Evolutionary conservation across 352 stramenopile species (phyloP).

Genomic region (Pythium rhizo-oryzae): DNA sequence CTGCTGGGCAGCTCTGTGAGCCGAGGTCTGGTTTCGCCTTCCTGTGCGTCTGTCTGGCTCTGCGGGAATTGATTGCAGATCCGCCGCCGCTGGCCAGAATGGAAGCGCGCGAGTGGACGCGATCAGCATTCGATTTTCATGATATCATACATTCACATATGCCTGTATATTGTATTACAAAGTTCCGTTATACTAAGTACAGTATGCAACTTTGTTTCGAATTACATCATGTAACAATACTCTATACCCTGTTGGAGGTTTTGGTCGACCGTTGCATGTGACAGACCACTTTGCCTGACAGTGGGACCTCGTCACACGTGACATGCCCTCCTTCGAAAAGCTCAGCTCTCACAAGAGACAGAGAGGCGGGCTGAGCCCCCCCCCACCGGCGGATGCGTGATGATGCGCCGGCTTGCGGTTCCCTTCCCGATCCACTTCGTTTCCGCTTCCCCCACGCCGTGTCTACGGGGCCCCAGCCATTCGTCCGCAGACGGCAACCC

Average conservation of each 20-base stretch:
- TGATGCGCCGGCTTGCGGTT: background rate
- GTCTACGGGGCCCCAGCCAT: slow-evolving; percentile 3
- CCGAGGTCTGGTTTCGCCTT: background rate
- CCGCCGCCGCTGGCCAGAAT: background rate
- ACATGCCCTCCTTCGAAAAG: slow-evolving; percentile 13
- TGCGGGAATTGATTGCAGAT: slow-evolving; percentile 15
- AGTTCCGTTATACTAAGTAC: too few species aligned
- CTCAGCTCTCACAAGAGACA: slow-evolving; percentile 2
- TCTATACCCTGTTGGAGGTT: background rate
- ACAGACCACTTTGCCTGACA: slow-evolving; percentile 8
- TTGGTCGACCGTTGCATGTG: slow-evolving; percentile 6
- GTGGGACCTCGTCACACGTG: slow-evolving; percentile 24
- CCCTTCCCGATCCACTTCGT: background rate
- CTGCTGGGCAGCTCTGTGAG: too few species aligned
- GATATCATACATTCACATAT: background rate
- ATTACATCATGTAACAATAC: too few species aligned
- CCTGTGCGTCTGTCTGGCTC: slow-evolving; percentile 2
- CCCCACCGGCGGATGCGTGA: background rate
- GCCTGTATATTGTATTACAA: background rate
- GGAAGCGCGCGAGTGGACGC: background rate
- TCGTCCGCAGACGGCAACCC: slow-evolving; percentile 20
- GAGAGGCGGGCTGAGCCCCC: too few species aligned
- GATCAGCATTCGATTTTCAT: slow-evolving; percentile 5
- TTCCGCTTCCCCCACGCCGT: background rate
- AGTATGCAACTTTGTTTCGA: too few species aligned